Evolutionary conservation across 306 rosid genomes (phyloP).

Genomic region (Hippophae rhamnoides): DNA sequence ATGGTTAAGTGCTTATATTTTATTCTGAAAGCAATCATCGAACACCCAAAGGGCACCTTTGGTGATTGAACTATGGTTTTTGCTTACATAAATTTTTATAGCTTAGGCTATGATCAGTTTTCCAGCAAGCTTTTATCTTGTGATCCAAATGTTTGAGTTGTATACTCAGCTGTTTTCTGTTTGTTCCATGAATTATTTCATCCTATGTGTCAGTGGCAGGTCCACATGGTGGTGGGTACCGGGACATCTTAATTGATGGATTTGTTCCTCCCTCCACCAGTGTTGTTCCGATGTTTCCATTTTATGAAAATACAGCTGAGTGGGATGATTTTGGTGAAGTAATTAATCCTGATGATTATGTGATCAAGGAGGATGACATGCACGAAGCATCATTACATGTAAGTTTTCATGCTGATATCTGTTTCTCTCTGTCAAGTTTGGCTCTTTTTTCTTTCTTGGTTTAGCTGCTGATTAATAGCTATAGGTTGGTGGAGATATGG

Average conservation of each 20-base stretch:
- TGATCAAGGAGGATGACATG: slow-evolving; percentile 90
- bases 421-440: slow-evolving; percentile 5
- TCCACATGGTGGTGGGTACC: slow-evolving; percentile 43
- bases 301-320: slow-evolving; percentile 57
- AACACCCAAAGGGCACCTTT: too few species aligned
- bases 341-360: slow-evolving; percentile 97
- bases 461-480: slow-evolving; percentile 12
- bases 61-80: too few species aligned
- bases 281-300: slow-evolving; percentile 89
- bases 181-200: slow-evolving; percentile 17
- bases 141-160: too few species aligned
- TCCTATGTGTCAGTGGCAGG: slow-evolving; percentile 36
- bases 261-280: slow-evolving; percentile 76
- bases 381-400: slow-evolving; percentile 56
- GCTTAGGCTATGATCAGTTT: too few species aligned
- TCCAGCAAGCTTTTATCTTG: too few species aligned
- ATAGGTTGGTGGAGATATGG: slow-evolving; percentile 73
- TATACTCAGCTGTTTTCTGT: neutral
- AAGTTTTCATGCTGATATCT: slow-evolving; percentile 18
- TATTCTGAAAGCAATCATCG: too few species aligned
- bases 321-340: slow-evolving; percentile 99
- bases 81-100: too few species aligned
- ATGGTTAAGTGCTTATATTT: too few species aligned
- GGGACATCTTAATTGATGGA: slow-evolving; percentile 76
- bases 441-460: neutral